These are phyloP conservation scores for Lasiodiplodia citricola DNA, from an alignment of 2,329 filamentous ascomycete species.

Conservation along the genomic window DNA sequence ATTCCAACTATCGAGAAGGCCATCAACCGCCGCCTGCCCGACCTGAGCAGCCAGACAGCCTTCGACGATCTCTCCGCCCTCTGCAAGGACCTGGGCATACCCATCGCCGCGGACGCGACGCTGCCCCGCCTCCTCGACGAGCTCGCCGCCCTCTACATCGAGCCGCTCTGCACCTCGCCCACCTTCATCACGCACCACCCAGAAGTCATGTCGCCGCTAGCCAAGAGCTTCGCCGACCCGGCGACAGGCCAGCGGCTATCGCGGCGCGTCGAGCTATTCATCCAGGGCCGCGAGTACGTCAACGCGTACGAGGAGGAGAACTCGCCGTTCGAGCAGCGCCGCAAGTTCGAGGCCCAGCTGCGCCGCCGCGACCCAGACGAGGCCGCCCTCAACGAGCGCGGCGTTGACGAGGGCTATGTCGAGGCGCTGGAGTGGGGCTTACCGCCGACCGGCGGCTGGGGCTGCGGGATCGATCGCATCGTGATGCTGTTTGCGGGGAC, in stretches of 20 bases:
- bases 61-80: slow-evolving; percentile 62
- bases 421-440: slow-evolving; percentile 84
- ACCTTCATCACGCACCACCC: slow-evolving; percentile 91
- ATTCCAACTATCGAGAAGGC: slow-evolving; percentile 76
- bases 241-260: slow-evolving; percentile 72
- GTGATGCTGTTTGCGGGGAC: slow-evolving; percentile 88
- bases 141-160: slow-evolving; percentile 76
- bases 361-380: slow-evolving; percentile 41
- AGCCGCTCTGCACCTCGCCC: slow-evolving; percentile 73
- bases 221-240: slow-evolving; percentile 81
- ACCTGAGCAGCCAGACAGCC: slow-evolving; percentile 57
- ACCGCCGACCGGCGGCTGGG: slow-evolving; percentile 97
- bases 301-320: slow-evolving; percentile 99
- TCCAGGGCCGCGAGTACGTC: slow-evolving; percentile 79
- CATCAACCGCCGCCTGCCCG: slow-evolving; percentile 68
- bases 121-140: slow-evolving; percentile 79
- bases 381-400: slow-evolving; percentile 48
- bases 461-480: slow-evolving; percentile 87
- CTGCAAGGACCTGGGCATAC: slow-evolving; percentile 57
- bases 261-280: slow-evolving; percentile 84
- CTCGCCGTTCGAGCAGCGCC: slow-evolving; percentile 81
- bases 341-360: slow-evolving; percentile 74
- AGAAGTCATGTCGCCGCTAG: slow-evolving; percentile 85
- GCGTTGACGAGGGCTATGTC: slow-evolving; percentile 80
- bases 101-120: slow-evolving; percentile 59